Evolutionary conservation across 1,139 yeast species (phyloP), one percentile per base, ranked within the genome.

Genomic region (Candida sp.): DNA sequence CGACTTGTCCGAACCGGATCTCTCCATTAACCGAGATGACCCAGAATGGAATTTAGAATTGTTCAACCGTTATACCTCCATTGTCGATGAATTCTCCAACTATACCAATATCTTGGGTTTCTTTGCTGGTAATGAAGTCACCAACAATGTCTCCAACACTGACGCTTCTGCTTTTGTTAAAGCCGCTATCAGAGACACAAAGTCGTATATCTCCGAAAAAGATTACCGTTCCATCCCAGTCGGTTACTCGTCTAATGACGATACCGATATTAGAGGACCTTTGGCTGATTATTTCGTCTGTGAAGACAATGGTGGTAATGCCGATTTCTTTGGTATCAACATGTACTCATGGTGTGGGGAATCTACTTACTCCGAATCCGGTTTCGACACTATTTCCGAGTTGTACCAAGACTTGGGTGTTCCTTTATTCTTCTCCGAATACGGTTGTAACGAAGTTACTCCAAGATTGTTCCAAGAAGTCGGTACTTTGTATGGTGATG

Each of bases 321-420:
- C 95, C 45, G 97, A 90, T 66, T 88, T 90, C 73, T 89, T 87
- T 64, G 97, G 96, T 72, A 83, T 89, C 60, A 90, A 90, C 79
- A 87, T 87, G 89, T 90, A 90, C 75, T 95, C 87, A 72, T 90
- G 97, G 97, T 90, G 97, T 77, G 97, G 97, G 53, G 56, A 66
- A 38, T 80, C 93, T 23, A 63, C 80, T 45, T 89, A 74, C 71
- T 50, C 65, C 40, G 50, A 61, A 12, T 87, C 96, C 39, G 97
- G 97, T 53, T 90, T 85, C 70, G 64, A 71, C 51, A 82, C 72
- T 50, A 81, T 91, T 68, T 87, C 96, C 38, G 67, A 73, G 39
- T 87, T 86, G 53, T 88, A 87, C 65, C 51, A 73, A 43, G 79
- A 84, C 64, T 66, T 84, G 60, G 82, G 95, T 27, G 73, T 89